Conservation (phyloP, 2,329 filamentous ascomycete species). For the Aureobasidium mangrovei region DNA sequence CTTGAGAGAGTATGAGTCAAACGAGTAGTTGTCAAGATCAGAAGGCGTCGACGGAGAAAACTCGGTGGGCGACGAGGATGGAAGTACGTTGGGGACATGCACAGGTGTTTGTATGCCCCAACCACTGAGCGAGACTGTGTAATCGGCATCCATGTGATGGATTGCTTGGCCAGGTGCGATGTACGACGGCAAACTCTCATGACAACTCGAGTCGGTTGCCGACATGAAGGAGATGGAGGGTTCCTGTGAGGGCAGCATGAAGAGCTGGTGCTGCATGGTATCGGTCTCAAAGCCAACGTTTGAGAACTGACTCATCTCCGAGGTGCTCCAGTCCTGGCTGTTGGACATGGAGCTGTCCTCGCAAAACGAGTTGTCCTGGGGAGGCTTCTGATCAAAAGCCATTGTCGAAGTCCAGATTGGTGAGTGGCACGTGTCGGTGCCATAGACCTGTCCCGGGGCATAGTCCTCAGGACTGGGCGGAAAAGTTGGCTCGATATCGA, state of each 20-base stretch:
- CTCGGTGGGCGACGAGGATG: background rate
- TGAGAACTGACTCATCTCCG: background rate
- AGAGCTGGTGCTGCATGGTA: background rate
- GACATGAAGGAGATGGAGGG: background rate
- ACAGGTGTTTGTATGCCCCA: constrained; percentile 1
- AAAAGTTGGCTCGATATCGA: background rate
- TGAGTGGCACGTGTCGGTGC: background rate
- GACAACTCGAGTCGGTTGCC: background rate
- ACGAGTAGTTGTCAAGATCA: background rate
- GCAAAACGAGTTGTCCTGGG: background rate
- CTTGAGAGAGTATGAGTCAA: background rate
- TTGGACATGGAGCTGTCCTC: constrained; percentile 2
- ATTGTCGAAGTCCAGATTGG: background rate
- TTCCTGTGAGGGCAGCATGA: background rate
- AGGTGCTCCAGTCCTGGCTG: background rate
- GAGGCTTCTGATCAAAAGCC: background rate
- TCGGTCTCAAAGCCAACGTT: background rate
- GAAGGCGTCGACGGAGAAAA: background rate
- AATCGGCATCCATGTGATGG: background rate
- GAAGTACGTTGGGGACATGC: background rate
- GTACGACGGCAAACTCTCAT: background rate
- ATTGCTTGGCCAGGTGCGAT: constrained; percentile 2
- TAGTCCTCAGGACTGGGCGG: constrained; percentile 2
- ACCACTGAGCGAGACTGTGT: background rate
- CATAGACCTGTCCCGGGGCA: background rate